These are phyloP conservation scores for Metschnikowia anglica DNA, from an alignment of 805 yeast species.

Conservation along the genomic window DNA sequence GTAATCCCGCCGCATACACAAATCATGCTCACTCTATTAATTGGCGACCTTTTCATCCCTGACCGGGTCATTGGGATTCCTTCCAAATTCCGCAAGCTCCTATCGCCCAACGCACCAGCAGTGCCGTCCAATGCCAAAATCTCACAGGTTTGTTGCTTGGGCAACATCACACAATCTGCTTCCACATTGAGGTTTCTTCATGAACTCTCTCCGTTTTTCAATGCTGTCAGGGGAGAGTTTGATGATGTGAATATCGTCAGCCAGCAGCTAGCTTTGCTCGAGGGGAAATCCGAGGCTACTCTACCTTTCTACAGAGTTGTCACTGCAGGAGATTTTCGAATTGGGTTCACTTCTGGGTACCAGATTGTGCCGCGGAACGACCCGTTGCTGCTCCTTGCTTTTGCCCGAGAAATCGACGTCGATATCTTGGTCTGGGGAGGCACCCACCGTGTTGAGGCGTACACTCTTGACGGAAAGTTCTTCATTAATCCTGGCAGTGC, in stretches of 20 bases:
- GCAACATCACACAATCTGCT: constrained; percentile 72
- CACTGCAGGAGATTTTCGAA: constrained; percentile 64
- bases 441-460: constrained; percentile 89
- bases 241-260: constrained; percentile 50
- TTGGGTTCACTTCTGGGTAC: constrained; percentile 85
- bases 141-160: constrained; percentile 79
- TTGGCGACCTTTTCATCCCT: constrained; percentile 90
- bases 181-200: constrained; percentile 64
- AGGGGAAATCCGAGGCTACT: constrained; percentile 14
- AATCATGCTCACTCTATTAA: constrained; percentile 61
- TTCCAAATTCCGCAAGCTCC: constrained; percentile 64
- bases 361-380: constrained; percentile 83
- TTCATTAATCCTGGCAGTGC: constrained; percentile 97
- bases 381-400: constrained; percentile 74
- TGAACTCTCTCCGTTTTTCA: constrained; percentile 67
- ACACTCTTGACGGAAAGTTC: constrained; percentile 86
- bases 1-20: too few relatives aligned
- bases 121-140: constrained; percentile 58
- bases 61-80: constrained; percentile 71
- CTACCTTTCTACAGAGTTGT: constrained; percentile 67
- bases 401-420: constrained; percentile 89
- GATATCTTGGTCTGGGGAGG: constrained; percentile 93
- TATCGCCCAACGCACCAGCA: constrained; percentile 59
- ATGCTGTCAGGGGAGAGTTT: constrained; percentile 78
- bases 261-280: constrained; percentile 31